A percentile compares a stretch with the other conserved stretches of the same genome.
Evolutionary conservation across 441 rosid species (phyloP).

Genomic region (Eutrema salsugineum): DNA sequence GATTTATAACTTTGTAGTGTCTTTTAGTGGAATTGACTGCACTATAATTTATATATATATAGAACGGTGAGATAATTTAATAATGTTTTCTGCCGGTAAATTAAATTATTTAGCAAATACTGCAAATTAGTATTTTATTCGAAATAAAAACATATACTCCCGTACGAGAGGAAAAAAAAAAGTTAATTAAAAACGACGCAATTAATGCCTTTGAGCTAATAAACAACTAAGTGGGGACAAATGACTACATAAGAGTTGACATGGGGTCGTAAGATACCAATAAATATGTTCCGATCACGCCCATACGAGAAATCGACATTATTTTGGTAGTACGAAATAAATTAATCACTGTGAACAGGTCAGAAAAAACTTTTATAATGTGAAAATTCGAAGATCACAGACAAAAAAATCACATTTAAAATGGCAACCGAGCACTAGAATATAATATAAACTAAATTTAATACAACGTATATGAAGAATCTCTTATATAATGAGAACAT

Average conservation of each 20-base stretch:
- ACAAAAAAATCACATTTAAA: neutral
- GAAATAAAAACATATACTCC: neutral
- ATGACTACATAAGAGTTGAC: conserved; percentile 18
- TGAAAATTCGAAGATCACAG: neutral
- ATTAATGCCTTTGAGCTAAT: conserved; percentile 6
- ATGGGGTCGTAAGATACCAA: conserved; percentile 15
- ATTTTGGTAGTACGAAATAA: neutral
- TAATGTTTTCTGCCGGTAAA: neutral
- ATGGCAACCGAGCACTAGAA: neutral
- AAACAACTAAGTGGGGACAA: conserved; percentile 25
- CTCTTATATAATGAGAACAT: neutral
- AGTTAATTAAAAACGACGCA: neutral
- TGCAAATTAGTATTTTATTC: neutral
- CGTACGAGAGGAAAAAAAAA: no score
- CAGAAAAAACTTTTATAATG: neutral
- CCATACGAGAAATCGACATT: neutral
- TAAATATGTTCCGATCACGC: conserved; percentile 12
- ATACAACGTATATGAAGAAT: neutral
- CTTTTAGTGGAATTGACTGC: neutral
- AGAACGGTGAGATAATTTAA: neutral
- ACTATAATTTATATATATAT: neutral
- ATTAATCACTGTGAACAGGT: neutral
- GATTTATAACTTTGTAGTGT: neutral
- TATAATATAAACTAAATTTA: neutral
- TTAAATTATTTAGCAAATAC: neutral